phyloP scores from a whole-genome alignment of 345 rosid genomes.

The Citrus mangshanensis region DNA sequence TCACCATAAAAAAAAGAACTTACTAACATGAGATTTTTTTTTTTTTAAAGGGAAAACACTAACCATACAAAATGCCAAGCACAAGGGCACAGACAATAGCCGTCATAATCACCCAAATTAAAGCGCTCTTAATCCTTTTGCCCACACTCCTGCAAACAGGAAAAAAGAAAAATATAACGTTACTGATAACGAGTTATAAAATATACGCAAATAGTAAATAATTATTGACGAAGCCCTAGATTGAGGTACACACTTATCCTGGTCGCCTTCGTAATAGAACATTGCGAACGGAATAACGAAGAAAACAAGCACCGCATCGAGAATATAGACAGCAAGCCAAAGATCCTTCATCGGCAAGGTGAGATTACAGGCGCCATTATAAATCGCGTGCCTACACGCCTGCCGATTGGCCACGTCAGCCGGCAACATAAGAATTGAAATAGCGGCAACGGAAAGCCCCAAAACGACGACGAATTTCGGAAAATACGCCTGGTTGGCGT shows the following conservation, averaged over 20 bases:
- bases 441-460: constrained; percentile 78
- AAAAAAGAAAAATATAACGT: neutral
- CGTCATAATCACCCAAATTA: constrained; percentile 75
- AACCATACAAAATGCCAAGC: constrained; percentile 95
- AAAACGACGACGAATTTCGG: constrained; percentile 97
- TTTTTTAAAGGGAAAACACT: constrained; percentile 9
- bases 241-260: constrained; percentile 74
- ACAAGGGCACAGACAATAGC: constrained; percentile 76
- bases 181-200: neutral
- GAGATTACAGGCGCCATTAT: constrained; percentile 90
- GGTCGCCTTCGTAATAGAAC: constrained; percentile 99
- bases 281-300: constrained; percentile 93
- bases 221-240: constrained; percentile 11
- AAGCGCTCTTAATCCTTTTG: constrained; percentile 79
- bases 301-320: constrained; percentile 89
- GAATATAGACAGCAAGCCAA: constrained; percentile 86
- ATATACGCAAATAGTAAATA: neutral
- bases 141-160: constrained; percentile 62
- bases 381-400: constrained; percentile 87
- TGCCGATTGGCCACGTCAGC: constrained; percentile 99
- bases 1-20: neutral
- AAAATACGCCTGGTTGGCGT: constrained; percentile 95
- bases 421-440: constrained; percentile 95
- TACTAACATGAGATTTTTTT: neutral
- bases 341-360: constrained; percentile 97